Evolutionary conservation across 1,284 basidiomycete genomes (phyloP).

Genomic region (Ceratobasidium sp.): DNA sequence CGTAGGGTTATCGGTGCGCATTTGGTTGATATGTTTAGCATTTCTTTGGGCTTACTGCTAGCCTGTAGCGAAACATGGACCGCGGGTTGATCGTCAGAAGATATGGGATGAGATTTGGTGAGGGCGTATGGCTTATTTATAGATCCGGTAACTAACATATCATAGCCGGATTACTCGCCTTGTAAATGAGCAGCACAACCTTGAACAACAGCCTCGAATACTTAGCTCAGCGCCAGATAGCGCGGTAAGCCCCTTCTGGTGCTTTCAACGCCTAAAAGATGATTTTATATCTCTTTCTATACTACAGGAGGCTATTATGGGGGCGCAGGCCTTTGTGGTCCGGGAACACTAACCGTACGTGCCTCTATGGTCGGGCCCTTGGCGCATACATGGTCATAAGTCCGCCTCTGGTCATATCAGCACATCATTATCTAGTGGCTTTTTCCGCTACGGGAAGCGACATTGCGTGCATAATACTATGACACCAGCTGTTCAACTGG

Average conservation of each 20-base stretch:
- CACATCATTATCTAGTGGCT: too few relatives aligned
- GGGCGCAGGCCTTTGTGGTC: not conserved
- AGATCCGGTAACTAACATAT: not conserved
- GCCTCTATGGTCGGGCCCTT: not conserved
- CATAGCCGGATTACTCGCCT: not conserved
- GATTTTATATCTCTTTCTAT: not conserved
- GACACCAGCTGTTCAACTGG: too few relatives aligned
- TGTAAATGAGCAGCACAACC: not conserved
- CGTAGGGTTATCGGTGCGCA: not conserved
- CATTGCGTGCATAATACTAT: too few relatives aligned
- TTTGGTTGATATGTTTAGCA: not conserved
- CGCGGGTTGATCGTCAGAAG: not conserved
- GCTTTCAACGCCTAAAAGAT: not conserved
- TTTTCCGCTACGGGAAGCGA: too few relatives aligned
- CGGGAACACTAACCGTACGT: not conserved
- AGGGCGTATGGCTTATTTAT: not conserved
- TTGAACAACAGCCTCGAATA: not conserved
- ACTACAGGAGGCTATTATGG: not conserved
- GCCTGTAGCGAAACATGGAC: not conserved
- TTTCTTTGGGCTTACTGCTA: not conserved
- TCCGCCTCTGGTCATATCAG: not conserved
- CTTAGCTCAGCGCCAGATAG: not conserved
- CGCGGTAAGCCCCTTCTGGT: not conserved
- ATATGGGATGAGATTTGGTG: constrained; percentile 17
- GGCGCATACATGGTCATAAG: not conserved